Conservation (phyloP, 371 early-diverging fungal genomes). For the Lichtheimia hyalospora region DNA sequence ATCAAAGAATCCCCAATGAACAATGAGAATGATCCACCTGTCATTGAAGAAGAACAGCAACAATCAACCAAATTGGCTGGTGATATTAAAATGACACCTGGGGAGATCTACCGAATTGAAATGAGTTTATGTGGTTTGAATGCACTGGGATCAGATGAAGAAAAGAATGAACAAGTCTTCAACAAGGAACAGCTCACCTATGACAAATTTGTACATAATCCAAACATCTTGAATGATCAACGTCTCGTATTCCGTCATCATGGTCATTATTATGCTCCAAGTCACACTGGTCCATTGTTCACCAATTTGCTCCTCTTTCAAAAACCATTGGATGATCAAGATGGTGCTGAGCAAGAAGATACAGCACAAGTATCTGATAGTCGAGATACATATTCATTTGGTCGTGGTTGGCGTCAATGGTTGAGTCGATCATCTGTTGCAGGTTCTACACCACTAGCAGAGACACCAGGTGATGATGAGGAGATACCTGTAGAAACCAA, state of each 20-base stretch:
- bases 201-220: constrained; percentile 65
- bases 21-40: not conserved
- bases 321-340: constrained; percentile 20
- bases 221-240: constrained; percentile 65
- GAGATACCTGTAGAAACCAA: constrained; percentile 5
- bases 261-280: constrained; percentile 50
- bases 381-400: constrained; percentile 45
- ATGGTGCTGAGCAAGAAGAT: constrained; percentile 2
- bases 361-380: constrained; percentile 30
- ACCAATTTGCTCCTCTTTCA: constrained; percentile 54
- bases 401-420: constrained; percentile 57
- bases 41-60: not conserved
- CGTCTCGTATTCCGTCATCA: constrained; percentile 68
- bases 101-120: constrained; percentile 46
- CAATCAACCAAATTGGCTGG: not conserved
- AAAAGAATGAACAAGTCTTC: constrained; percentile 63
- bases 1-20: not conserved
- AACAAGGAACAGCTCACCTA: constrained; percentile 59
- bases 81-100: constrained; percentile 18
- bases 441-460: constrained; percentile 12
- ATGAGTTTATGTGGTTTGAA: constrained; percentile 58
- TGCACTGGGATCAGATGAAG: constrained; percentile 40
- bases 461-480: constrained; percentile 5
- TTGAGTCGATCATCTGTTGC: constrained; percentile 47
- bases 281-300: constrained; percentile 52